Conservation (phyloP, 129 eudicot genomes). For the Flaveria ramosissima region DNA sequence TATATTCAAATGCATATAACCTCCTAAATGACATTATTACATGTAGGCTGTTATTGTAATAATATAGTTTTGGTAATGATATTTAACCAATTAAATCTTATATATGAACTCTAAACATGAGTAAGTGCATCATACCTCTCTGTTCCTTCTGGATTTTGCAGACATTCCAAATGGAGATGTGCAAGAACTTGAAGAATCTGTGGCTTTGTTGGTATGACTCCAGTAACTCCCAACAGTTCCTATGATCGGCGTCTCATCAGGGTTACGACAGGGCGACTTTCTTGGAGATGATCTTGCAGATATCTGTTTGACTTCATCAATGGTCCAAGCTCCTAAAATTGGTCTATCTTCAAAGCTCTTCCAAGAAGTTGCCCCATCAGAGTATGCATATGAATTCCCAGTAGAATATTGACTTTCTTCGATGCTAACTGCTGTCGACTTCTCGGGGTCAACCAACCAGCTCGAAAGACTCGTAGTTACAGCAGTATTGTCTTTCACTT, state of each 20-base stretch:
- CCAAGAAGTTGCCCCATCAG: constrained; percentile 44
- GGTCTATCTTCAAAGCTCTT: constrained; percentile 59
- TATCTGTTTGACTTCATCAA: constrained; percentile 45
- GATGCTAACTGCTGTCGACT: constrained; percentile 30
- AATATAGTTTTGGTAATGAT: background rate
- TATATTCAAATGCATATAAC: background rate
- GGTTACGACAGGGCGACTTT: constrained; percentile 47
- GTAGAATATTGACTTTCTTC: constrained; percentile 44
- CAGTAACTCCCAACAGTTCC: constrained; percentile 85
- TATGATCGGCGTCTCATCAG: constrained; percentile 54
- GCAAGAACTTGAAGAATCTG: constrained; percentile 39
- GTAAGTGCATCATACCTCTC: constrained; percentile 27
- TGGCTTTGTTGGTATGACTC: constrained; percentile 51
- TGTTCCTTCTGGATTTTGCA: constrained; percentile 35
- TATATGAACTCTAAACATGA: background rate
- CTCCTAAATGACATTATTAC: background rate
- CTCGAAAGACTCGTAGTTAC: constrained; percentile 81
- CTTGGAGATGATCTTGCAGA: constrained; percentile 52
- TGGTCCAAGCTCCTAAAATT: constrained; percentile 58
- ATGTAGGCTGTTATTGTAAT: background rate
- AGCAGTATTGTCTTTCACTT: constrained; percentile 22
- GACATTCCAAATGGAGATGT: constrained; percentile 28
- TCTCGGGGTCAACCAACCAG: constrained; percentile 66
- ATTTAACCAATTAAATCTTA: background rate
- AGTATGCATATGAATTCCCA: constrained; percentile 45